phyloP scores from a whole-genome alignment of 768 basidiomycete genomes.

The Leucosporidium creatinivorum region DNA sequence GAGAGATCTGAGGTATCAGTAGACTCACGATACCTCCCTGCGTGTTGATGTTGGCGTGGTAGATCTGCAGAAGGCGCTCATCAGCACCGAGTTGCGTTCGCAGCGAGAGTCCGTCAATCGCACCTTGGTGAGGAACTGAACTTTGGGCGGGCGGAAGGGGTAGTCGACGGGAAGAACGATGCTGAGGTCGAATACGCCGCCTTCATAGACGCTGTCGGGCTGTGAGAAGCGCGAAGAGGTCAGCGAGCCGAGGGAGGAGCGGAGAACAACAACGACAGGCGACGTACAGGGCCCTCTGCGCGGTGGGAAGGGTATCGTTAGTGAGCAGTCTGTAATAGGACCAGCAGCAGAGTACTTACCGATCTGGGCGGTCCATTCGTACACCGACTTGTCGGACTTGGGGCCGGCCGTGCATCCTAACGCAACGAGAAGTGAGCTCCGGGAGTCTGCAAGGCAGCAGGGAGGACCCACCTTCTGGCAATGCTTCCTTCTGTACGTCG shows the following conservation, averaged over 20 bases:
- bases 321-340: background rate
- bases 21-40: slow-evolving; percentile 30
- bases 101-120: slow-evolving; percentile 5
- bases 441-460: background rate
- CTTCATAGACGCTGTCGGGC: slow-evolving; percentile 26
- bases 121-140: slow-evolving; percentile 27
- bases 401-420: slow-evolving; percentile 4
- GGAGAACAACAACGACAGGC: background rate
- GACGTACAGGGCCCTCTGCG: slow-evolving; percentile 23
- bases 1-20: background rate
- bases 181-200: slow-evolving; percentile 13
- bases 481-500: slow-evolving; percentile 9
- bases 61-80: slow-evolving; percentile 9
- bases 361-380: slow-evolving; percentile 21
- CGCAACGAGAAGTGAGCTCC: background rate
- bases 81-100: background rate
- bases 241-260: background rate
- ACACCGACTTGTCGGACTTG: slow-evolving; percentile 10
- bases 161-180: slow-evolving; percentile 27
- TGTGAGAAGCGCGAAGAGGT: background rate
- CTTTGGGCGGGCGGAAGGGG: slow-evolving; percentile 29
- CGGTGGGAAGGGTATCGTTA: background rate
- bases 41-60: slow-evolving; percentile 32
- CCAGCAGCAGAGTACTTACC: background rate
- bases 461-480: slow-evolving; percentile 2